Evolutionary conservation across 2,329 filamentous ascomycete species (phyloP), one percentile per base, ranked within the genome.

Genomic region (Fusarium humuli): DNA sequence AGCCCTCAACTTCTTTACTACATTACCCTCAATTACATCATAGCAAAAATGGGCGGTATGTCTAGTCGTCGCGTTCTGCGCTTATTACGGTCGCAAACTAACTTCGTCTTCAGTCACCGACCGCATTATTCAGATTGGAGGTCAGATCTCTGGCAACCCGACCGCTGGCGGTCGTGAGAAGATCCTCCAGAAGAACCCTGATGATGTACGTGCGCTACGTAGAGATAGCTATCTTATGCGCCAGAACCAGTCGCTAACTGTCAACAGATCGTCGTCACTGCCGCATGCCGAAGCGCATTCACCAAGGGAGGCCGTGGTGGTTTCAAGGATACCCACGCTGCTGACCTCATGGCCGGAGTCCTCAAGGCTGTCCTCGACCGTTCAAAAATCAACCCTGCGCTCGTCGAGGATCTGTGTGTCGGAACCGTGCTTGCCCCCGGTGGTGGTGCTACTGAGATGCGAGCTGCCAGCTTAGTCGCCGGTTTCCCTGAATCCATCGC

Each of bases 381-480:
- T 75, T 98, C 94, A 73, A 90, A 90, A 72, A 97, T 98, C 82
- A 92, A 98, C 82, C 94, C 96, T 23, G 84, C 84, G 40, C 86
- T 96, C 37, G 94, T 99, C 50, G 93, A 98, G 81, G 96, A 99
- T 79, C 91, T 99, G 72, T 92, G 92, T 55, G 94, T 98, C 62
- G 96, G 96, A 72, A 92, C 91, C 59, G 96, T 99, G 30, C 90
- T 99, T 50, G 90, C 95, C 20, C 95, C 95, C 34, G 96, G 96
- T 67, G 96, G 94, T 74, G 96, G 95, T 73, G 96, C 96, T 23
- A 98, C 96, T 48, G 96, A 98, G 84, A 98, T 97, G 90, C 92
- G 96, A 72, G 96, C 94, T 65, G 96, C 96, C 37, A 91, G 91
- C 57, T 86, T 98, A 61, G 93, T 94, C 9, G 96, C 96, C 52